Conservation (phyloP, 2,329 filamentous ascomycete species). For the Alternaria novae-zelandiae region DNA sequence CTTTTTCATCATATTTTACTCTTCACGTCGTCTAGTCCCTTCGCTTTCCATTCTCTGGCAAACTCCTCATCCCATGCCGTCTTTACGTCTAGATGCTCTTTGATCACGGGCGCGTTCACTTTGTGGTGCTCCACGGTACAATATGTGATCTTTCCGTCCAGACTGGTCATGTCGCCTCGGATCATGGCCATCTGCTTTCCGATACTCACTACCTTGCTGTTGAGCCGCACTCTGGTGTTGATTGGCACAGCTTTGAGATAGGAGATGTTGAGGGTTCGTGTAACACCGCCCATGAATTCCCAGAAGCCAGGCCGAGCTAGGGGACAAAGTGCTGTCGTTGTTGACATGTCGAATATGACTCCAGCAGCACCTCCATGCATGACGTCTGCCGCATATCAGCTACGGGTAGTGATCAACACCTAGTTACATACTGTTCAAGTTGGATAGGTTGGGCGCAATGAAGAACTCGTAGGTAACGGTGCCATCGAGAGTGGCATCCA, state of each 20-base stretch:
- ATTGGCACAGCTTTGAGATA: conserved; percentile 59
- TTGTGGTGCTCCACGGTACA: conserved; percentile 62
- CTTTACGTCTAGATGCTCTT: conserved; percentile 49
- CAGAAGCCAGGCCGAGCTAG: conserved; percentile 57
- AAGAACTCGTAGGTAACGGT: conserved; percentile 43
- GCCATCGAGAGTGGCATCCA: conserved; percentile 47
- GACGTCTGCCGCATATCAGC: conserved; percentile 39
- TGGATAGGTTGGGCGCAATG: conserved; percentile 47
- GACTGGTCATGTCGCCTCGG: conserved; percentile 56
- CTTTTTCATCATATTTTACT: conserved; percentile 25
- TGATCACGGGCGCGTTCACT: conserved; percentile 52
- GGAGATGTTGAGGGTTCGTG: conserved; percentile 58
- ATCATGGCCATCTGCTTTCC: conserved; percentile 62
- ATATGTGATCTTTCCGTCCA: conserved; percentile 57
- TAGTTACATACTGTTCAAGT: conserved; percentile 42
- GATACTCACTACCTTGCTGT: conserved; percentile 53
- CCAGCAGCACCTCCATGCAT: conserved; percentile 51
- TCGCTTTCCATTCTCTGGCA: conserved; percentile 37
- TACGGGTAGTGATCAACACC: background rate
- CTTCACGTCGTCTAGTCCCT: conserved; percentile 11
- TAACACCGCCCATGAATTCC: conserved; percentile 61
- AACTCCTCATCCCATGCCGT: conserved; percentile 56
- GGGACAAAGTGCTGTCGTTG: conserved; percentile 58
- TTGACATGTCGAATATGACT: conserved; percentile 53
- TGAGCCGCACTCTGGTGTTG: conserved; percentile 53